Percentiles rank a stretch among this genome's conserved stretches.
phyloP scores from a whole-genome alignment of 2,329 filamentous ascomycete genomes.

The Nemania sp. region DNA sequence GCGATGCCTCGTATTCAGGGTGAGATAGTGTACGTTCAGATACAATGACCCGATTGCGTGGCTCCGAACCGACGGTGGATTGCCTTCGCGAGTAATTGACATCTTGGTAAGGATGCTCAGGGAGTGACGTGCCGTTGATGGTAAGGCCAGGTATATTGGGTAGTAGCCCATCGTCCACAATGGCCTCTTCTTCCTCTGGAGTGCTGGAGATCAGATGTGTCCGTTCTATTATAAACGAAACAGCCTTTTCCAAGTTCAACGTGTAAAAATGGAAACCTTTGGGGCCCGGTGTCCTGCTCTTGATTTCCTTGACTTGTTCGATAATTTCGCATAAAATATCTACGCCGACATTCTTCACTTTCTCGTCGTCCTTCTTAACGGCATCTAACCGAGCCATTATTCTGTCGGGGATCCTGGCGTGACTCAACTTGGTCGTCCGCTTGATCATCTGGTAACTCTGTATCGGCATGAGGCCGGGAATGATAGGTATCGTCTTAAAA shows the following conservation, averaged over 20 bases:
- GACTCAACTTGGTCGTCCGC: conserved; percentile 92
- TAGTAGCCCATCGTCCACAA: conserved; percentile 60
- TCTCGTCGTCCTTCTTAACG: conserved; percentile 83
- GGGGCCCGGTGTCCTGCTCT: conserved; percentile 67
- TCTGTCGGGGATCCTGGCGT: conserved; percentile 80
- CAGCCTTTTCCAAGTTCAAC: conserved; percentile 93
- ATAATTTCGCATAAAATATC: conserved; percentile 88
- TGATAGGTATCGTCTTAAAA: conserved; percentile 89
- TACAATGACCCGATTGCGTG: conserved; percentile 89
- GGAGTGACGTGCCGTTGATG: conserved; percentile 62
- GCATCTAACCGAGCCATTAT: conserved; percentile 77
- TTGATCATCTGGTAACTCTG: conserved; percentile 97
- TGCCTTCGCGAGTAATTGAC: conserved; percentile 65
- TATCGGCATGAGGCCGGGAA: conserved; percentile 96
- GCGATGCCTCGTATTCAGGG: conserved; percentile 77
- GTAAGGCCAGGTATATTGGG: conserved; percentile 60
- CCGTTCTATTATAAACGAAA: conserved; percentile 90
- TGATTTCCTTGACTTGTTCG: conserved; percentile 77
- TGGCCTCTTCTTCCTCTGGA: conserved; percentile 62
- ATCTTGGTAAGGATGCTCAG: conserved; percentile 48
- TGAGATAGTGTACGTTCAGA: conserved; percentile 70
- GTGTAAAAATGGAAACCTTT: conserved; percentile 98
- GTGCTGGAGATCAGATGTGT: conserved; percentile 78
- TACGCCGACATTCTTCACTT: conserved; percentile 82
- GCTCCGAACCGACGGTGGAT: conserved; percentile 85